phyloP scores from a whole-genome alignment of 176 grass and related monocot species.

The Poa pratensis region DNA sequence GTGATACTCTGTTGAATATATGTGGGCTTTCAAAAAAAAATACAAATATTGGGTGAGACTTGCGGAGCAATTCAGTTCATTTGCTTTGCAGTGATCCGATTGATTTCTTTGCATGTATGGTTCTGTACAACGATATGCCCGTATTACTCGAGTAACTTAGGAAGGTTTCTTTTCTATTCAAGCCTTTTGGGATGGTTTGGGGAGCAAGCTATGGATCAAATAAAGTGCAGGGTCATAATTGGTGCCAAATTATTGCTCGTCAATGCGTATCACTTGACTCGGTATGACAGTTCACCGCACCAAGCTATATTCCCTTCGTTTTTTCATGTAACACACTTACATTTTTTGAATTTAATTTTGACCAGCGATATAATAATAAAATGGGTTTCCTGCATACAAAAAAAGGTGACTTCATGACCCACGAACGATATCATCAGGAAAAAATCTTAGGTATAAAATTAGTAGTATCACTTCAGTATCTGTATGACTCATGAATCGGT shows the following conservation, averaged over 20 bases:
- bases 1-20: too few species aligned
- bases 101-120: neutral
- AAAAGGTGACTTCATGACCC: neutral
- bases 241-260: neutral
- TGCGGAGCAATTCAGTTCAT: neutral
- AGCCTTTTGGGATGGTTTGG: neutral
- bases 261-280: neutral
- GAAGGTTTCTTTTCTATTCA: neutral
- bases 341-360: neutral
- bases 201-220: neutral
- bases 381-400: too few species aligned
- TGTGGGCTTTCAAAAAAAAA: too few species aligned
- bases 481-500: neutral
- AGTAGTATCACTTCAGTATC: neutral
- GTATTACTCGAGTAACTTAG: neutral
- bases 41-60: conserved; percentile 17
- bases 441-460: neutral
- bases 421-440: neutral
- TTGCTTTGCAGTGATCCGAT: neutral
- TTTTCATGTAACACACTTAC: neutral
- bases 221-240: neutral
- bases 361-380: neutral
- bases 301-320: neutral
- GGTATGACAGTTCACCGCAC: neutral
- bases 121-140: neutral